Evolutionary conservation across 1,139 yeast genomes (phyloP).

Genomic region (Scheffersomyces illinoinensis): DNA sequence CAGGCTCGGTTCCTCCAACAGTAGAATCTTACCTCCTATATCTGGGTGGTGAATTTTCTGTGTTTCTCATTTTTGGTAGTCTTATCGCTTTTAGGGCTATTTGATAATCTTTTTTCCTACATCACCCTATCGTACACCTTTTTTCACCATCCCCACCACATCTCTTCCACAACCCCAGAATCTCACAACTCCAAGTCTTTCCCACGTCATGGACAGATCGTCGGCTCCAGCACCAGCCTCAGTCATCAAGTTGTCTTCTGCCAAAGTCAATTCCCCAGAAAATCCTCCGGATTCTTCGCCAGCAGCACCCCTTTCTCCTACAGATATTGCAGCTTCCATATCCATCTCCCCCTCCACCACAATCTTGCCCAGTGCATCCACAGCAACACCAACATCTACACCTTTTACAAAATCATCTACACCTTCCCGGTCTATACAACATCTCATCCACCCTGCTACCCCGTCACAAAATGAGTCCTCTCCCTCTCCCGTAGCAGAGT

Average conservation of each 20-base stretch:
- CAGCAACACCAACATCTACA: neutral
- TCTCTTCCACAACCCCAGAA: neutral
- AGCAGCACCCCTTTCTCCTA: neutral
- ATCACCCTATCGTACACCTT: neutral
- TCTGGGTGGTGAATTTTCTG: neutral
- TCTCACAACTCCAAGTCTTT: neutral
- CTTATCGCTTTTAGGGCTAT: neutral
- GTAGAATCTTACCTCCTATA: neutral
- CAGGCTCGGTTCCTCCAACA: neutral
- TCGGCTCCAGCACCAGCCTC: neutral
- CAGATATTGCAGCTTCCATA: constrained; percentile 1
- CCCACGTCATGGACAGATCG: neutral
- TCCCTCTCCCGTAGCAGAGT: neutral
- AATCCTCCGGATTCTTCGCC: neutral
- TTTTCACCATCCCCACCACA: neutral
- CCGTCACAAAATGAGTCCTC: neutral
- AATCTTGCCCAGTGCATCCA: neutral
- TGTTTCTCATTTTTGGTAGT: neutral
- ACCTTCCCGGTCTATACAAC: neutral
- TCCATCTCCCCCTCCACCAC: constrained; percentile 1
- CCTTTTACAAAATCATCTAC: neutral
- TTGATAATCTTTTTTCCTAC: neutral
- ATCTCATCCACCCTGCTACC: neutral
- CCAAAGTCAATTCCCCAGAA: neutral
- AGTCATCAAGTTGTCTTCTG: neutral